Evolutionary conservation across 169 alveolate species (phyloP), one percentile per base, ranked within the genome.

Genomic region (Fabrea salina): DNA sequence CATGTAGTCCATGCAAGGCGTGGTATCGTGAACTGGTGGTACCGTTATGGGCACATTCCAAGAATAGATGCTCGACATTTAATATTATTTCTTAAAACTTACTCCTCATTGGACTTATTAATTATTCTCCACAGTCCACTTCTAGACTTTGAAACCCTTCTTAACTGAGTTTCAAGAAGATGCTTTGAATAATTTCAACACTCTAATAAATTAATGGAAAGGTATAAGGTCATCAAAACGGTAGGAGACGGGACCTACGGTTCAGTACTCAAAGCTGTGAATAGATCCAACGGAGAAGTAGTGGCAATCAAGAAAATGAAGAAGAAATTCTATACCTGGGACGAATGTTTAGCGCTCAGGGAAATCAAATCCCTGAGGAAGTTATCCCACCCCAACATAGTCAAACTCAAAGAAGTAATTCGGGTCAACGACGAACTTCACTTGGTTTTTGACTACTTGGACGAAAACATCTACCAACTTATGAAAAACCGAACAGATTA

Each of bases 191-290:
- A n/a, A n/a, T n/a, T n/a, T n/a, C n/a, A n/a, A n/a, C n/a, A n/a
- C n/a, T 51, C 53, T 51, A 22, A 44, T 54, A 54, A n/a, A 8
- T 11, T 8, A 27, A 72, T 72, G 80, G 80, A 87, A 32, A 51
- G 85, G 27, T 90, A 82, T 71, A 85, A 87, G 53, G 74, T 90
- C 19, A 27, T 82, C 30, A 83, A 83, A 78, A 79, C 86, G 74
- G 83, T 93, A 37, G 97, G 96, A 1, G 97, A 90, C 49, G 97
- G 97, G 19, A 80, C 96, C 4, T 94, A 82, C 75, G 96, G 96
- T 2, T 79, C 81, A 39, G 96, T 94, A n/a, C 85, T 39, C 49
- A 89, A 86, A 79, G 96, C 95, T 19, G 75, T 82, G 44, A 93
- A 90, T 67, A 85, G 67, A 80, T 59, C 85, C 33, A 89, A 92